Base-by-base conservation (phyloP, 768 basidiomycete species). In the Boletus speciosus region DNA sequence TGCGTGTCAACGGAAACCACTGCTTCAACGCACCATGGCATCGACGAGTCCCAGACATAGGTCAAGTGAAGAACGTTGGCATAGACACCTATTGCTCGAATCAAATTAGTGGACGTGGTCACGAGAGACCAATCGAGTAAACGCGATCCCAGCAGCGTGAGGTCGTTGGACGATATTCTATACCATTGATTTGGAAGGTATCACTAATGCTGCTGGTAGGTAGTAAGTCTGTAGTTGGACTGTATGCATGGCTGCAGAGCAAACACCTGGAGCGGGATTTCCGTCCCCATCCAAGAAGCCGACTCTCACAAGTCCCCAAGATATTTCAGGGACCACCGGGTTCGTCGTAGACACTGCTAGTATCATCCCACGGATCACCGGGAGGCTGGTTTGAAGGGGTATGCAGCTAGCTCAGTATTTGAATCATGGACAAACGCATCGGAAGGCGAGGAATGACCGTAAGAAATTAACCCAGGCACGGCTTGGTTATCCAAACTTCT, bases 401-500 rank as follows among this genome's bases (percentile, higher is more conserved):
- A 85, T n/a, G 73, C 40, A 9, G 68, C 29, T 8, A 29, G 2
- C 29, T 29, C 29, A 7, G 66, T 73, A 9, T 60, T 51, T 8
- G 76, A 71, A 34, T 58, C 64, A 35, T 66, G 54, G 8, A 64
- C 56, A 55, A 77, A 60, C 0, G 80, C 80, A 27, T 68, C 60
- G 8, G 16, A 59, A 3, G 66, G 41, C n/a, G 78, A 67, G 29
- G 29, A 29, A 29, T 29, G 29, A 0, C 90, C 90, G 71, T 90
- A 94, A 9, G 85, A 73, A 15, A 90, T 83, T 2, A 4, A 94
- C 83, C 49, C 92, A 4, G 96, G 80, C 16, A 90, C 81, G 56
- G 93, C 86, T 71, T 85, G 69, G 51, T 57, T 10, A 75, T 80
- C 93, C 92, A 95, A 3, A 78, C 77, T 10, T 74, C 66, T 47